Conservation (phyloP, 371 early-diverging fungal species). For the Syncephalastrum racemosum region DNA sequence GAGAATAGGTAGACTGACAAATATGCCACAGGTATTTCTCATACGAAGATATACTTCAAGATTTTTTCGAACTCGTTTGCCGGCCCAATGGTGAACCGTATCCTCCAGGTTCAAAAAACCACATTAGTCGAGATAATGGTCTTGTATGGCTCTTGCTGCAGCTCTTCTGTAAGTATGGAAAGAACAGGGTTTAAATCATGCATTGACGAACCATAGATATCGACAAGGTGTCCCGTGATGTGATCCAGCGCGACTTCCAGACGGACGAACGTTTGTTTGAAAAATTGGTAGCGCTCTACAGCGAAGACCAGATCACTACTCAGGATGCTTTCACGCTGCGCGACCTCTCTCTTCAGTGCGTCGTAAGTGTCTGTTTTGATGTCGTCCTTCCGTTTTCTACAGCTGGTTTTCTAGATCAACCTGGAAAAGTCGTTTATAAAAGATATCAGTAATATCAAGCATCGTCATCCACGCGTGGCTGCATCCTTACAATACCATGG, state of each 20-base stretch:
- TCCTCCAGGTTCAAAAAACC: slow-evolving; percentile 36
- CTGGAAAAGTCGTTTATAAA: slow-evolving; percentile 65
- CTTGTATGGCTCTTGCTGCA: slow-evolving; percentile 75
- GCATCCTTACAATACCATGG: slow-evolving; percentile 65
- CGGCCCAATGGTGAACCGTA: slow-evolving; percentile 50
- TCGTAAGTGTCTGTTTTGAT: slow-evolving; percentile 29
- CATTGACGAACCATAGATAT: slow-evolving; percentile 38
- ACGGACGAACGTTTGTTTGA: slow-evolving; percentile 73
- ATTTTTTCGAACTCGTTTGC: slow-evolving; percentile 64
- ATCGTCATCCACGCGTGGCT: slow-evolving; percentile 69
- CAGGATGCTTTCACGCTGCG: slow-evolving; percentile 75
- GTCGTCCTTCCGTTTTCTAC: neutral
- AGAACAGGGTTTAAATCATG: neutral
- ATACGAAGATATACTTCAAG: slow-evolving; percentile 66
- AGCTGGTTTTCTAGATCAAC: slow-evolving; percentile 37
- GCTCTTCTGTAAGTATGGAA: slow-evolving; percentile 55
- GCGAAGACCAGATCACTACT: slow-evolving; percentile 73
- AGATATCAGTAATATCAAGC: slow-evolving; percentile 71
- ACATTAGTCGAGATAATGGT: slow-evolving; percentile 69
- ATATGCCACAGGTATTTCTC: slow-evolving; percentile 45
- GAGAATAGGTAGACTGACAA: no score
- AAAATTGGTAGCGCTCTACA: slow-evolving; percentile 70
- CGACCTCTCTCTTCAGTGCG: slow-evolving; percentile 75
- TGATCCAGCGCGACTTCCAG: slow-evolving; percentile 64
- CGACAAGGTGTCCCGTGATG: slow-evolving; percentile 57